A percentile compares a stretch with the other conserved stretches of the same genome.
These are phyloP conservation scores for Andrographis paniculata DNA, from an alignment of 305 asterid genomes.

Conservation along the genomic window DNA sequence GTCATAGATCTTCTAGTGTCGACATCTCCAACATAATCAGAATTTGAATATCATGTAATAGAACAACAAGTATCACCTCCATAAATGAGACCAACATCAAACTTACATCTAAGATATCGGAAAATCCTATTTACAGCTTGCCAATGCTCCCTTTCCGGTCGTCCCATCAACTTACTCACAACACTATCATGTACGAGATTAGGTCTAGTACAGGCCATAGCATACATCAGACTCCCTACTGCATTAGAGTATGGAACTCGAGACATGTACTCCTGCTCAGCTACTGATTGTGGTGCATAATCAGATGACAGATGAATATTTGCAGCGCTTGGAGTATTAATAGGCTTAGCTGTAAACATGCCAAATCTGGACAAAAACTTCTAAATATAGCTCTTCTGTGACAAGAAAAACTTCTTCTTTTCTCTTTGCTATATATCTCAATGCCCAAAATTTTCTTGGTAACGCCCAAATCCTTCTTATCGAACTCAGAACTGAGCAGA, in stretches of 20 bases:
- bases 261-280: background rate
- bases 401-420: no score
- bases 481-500: no score
- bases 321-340: no score
- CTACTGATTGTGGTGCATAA: background rate
- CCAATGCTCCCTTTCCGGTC: background rate
- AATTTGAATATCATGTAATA: background rate
- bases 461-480: no score
- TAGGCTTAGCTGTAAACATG: no score
- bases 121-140: background rate
- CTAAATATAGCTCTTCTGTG: no score
- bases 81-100: no score
- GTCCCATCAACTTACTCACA: background rate
- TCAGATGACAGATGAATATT: no score
- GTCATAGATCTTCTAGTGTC: background rate
- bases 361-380: no score
- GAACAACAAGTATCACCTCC: no score
- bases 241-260: background rate
- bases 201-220: background rate
- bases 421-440: no score
- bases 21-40: background rate
- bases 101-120: background rate
- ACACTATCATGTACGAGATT: background rate
- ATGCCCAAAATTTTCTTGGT: no score
- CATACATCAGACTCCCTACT: slow-evolving; percentile 2